These are phyloP conservation scores for Coemansia sp. DNA, from an alignment of 192 early-diverging fungal species.

Conservation along the genomic window DNA sequence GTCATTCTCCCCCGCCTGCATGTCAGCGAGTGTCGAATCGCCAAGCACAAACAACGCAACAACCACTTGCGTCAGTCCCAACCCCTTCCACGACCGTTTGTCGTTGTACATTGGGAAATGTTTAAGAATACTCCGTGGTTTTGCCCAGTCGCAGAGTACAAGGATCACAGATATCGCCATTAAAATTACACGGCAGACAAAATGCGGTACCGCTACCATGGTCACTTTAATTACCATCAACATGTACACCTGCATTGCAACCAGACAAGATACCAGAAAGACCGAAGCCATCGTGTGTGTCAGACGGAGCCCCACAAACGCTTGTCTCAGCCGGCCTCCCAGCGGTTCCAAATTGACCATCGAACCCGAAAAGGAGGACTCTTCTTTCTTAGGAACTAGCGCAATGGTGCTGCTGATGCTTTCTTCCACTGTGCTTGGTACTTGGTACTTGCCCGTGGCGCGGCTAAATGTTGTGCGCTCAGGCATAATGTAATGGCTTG, in stretches of 20 bases:
- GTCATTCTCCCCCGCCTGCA: slow-evolving; percentile 7
- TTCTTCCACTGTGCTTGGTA: not conserved
- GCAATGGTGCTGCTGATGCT: not conserved
- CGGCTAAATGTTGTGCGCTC: slow-evolving; percentile 10
- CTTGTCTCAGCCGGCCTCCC: not conserved
- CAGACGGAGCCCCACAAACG: slow-evolving; percentile 21
- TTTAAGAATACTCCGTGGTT: slow-evolving; percentile 15
- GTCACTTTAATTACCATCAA: slow-evolving; percentile 9
- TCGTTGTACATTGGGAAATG: slow-evolving; percentile 46
- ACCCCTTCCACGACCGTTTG: slow-evolving; percentile 27
- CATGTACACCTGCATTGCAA: slow-evolving; percentile 46
- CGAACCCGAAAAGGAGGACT: not conserved
- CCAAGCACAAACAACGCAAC: slow-evolving; percentile 41
- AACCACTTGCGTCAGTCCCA: slow-evolving; percentile 40
- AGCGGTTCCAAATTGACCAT: slow-evolving; percentile 2
- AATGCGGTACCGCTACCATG: slow-evolving; percentile 33
- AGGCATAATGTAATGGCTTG: slow-evolving; percentile 15
- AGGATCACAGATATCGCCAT: slow-evolving; percentile 21
- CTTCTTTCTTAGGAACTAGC: not conserved
- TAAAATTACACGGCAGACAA: slow-evolving; percentile 40
- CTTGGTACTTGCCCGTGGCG: not conserved
- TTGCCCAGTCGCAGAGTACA: slow-evolving; percentile 32
- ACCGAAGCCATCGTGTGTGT: slow-evolving; percentile 11
- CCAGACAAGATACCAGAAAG: slow-evolving; percentile 21
- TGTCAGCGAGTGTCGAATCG: slow-evolving; percentile 28